Base-by-base conservation (phyloP, 345 rosid genomes). In the Eucalyptus curtisii region DNA sequence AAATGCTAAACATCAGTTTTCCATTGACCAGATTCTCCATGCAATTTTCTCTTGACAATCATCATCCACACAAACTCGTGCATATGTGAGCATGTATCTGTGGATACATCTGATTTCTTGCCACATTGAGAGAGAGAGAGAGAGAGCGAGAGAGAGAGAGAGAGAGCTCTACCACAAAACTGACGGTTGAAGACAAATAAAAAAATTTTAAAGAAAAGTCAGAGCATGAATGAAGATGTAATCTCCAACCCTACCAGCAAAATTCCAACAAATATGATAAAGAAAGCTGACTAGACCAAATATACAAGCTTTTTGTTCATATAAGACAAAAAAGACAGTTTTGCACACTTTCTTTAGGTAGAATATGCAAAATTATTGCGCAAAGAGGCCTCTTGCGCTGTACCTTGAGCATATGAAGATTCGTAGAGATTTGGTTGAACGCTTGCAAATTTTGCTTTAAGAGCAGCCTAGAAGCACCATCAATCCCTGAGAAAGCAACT, bases 361-460 rank as follows among this genome's bases (percentile, higher is more conserved):
- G 53, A 66, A 57, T 8, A 33, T 37, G 86, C 82, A 86, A 86
- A 87, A 68, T 33, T 19, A 40, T 47, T 66, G 40, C 4, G 9
- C 9, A 48, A 81, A 76, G 33, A 79, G n/a, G 44, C 20, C 86
- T 31, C 49, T 76, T 80, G 53, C 15, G 24, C 85, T 52, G 86
- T 86, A 89, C 99, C 95, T 96, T 95, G 89, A 92, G 91, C 49
- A 89, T 88, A 90, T 95, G 95, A 91, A 97, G 95, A 90, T 98
- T 98, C 84, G 94, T 92, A 90, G 93, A 89, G 89, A 98, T 98
- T 91, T 93, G 95, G 91, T 88, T 92, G 90, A 98, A 93, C 61
- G 95, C 94, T 91, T 92, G 94, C 88, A 89, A 91, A 91, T 96
- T 98, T 90, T 97, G 96, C 89, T 97, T 96, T 92, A 98, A 92